Evolutionary conservation across 306 rosid species (phyloP), one percentile per base, ranked within the genome.

Genomic region (Cyamopsis tetragonoloba): DNA sequence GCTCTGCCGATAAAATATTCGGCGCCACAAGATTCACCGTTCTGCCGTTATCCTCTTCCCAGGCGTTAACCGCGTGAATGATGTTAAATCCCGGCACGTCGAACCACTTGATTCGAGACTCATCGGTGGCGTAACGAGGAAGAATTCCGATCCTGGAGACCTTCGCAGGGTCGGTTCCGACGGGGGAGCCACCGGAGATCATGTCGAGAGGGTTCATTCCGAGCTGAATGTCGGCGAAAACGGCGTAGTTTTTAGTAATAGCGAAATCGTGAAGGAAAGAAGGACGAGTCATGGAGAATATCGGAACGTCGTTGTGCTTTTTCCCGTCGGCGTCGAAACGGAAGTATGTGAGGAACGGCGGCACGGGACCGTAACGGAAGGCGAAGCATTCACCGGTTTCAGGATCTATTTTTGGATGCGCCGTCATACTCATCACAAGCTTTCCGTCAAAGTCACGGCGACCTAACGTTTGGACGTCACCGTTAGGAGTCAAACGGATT

Each of bases 231-330:
- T 93, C 97, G 0, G 79, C 67, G 17, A 93, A 93, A 4, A 93
- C 12, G 1, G 97, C 98, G 39, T 81, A 71, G 0, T 80, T 89
- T 1, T 89, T 81, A 0, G 97, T 86, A 24, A 93, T 80, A 0
- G 97, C 98, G 39, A 93, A 89, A 61, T 93, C 98, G 53, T 93
- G 98, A 6, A 89, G 80, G 41, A 89, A 68, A 0, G 95, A 67
- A 0, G 98, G 91, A 12, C 82, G 59, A 5, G 12, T 42, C 93
- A 89, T 70, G n/a, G 98, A 93, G 83, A 86, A 86, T 4, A 89
- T 50, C 11, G 90, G 88, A 14, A 89, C 98, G n/a, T 93, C 95
- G 0, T 79, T 35, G 10, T 80, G 81, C 47, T 93, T 93, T 0
- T 1, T 53, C 0, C 96, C 96, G 3, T 73, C 30, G 0, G 75